These are phyloP conservation scores for Prunus armeniaca DNA, from an alignment of 306 rosid species.

Conservation along the genomic window DNA sequence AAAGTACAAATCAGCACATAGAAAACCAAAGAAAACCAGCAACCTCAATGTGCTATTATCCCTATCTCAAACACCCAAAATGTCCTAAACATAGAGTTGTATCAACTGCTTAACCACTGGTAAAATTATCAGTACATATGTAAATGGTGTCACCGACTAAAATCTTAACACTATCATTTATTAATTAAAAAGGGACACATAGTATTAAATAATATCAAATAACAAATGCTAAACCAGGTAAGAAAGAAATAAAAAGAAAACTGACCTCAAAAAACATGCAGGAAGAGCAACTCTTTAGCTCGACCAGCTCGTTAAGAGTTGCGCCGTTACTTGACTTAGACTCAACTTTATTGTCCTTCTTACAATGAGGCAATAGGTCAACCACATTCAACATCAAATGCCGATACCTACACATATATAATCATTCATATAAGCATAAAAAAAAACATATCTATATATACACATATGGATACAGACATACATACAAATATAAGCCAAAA, in stretches of 20 bases:
- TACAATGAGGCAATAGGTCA: conserved; percentile 84
- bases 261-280: conserved; percentile 82
- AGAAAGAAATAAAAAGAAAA: conserved; percentile 1
- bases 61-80: neutral
- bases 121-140: neutral
- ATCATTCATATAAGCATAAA: neutral
- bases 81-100: neutral
- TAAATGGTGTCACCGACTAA: neutral
- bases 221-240: neutral
- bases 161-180: neutral
- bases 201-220: neutral
- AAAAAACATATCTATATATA: neutral
- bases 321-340: conserved; percentile 81
- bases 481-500: neutral
- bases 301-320: conserved; percentile 86
- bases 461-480: neutral
- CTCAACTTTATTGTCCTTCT: conserved; percentile 96
- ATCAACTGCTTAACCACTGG: neutral
- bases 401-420: conserved; percentile 53
- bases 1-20: conserved; percentile 4
- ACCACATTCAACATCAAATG: conserved; percentile 95
- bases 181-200: neutral
- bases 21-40: neutral
- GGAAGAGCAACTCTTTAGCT: conserved; percentile 76
- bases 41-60: neutral